A percentile compares a stretch with the other conserved stretches of the same genome.
phyloP scores from a whole-genome alignment of 164 flowering plant genomes.

The Chimonanthus praecox region DNA sequence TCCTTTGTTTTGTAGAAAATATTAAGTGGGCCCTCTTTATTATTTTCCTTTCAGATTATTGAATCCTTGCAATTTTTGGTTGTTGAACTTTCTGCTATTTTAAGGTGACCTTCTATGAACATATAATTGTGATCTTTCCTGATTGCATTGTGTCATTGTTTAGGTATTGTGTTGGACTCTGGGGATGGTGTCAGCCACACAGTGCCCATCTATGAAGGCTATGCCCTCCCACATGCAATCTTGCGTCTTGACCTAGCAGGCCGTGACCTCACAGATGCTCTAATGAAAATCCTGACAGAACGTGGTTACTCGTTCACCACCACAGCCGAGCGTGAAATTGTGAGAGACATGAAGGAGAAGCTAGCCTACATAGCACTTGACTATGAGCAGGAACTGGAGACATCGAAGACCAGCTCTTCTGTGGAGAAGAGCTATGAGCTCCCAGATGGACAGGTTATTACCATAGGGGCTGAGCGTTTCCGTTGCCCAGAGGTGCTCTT shows the following conservation, averaged over 20 bases:
- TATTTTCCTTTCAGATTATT: too few relatives aligned
- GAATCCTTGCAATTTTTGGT: too few relatives aligned
- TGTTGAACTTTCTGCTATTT: too few relatives aligned
- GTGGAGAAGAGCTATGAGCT: conserved; percentile 34
- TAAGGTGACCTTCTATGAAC: too few relatives aligned
- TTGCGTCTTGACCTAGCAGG: conserved; percentile 37
- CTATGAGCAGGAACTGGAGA: conserved; percentile 31
- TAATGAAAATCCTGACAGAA: conserved; percentile 29
- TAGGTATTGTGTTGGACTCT: conserved; percentile 37
- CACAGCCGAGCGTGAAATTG: conserved; percentile 38
- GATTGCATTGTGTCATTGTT: neutral
- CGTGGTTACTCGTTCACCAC: conserved; percentile 33
- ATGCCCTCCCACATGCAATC: conserved; percentile 40
- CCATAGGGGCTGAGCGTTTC: conserved; percentile 37
- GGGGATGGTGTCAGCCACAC: conserved; percentile 45
- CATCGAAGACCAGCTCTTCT: conserved; percentile 26
- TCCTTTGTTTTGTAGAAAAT: neutral
- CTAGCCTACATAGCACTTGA: conserved; percentile 33
- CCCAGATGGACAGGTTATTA: conserved; percentile 33
- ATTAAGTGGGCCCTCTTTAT: too few relatives aligned
- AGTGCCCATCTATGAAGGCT: conserved; percentile 37
- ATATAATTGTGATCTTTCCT: neutral
- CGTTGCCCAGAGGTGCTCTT: conserved; percentile 38
- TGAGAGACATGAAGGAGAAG: conserved; percentile 64
- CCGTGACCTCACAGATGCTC: conserved; percentile 31